Evolutionary conservation across 2,329 filamentous ascomycete genomes (phyloP).

Genomic region (Thermoascus crustaceus): DNA sequence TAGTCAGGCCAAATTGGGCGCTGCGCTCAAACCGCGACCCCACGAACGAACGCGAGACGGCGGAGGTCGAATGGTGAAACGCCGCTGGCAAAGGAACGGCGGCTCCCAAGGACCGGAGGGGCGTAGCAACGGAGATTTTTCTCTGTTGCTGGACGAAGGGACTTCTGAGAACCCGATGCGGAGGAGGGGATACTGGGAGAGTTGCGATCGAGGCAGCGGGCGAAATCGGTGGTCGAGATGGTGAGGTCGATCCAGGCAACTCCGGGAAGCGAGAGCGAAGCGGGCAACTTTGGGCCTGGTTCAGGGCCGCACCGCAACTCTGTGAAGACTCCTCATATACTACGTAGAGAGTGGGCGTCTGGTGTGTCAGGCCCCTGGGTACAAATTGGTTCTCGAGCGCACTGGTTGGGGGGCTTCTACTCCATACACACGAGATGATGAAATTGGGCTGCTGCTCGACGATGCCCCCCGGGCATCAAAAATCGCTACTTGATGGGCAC

Average conservation of each 20-base stretch:
- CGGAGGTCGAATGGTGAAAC: not conserved
- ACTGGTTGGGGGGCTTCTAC: no score
- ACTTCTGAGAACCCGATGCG: not conserved
- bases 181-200: not conserved
- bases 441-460: no score
- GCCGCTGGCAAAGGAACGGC: not conserved
- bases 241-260: not conserved
- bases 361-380: no score
- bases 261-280: not conserved
- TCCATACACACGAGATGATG: no score
- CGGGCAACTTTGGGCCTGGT: no score
- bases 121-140: not conserved
- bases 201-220: not conserved
- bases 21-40: conserved; percentile 1
- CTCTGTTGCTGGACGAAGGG: not conserved
- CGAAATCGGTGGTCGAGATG: not conserved
- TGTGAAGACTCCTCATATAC: no score
- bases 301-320: no score
- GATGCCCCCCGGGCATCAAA: no score
- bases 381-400: no score
- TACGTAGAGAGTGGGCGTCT: no score
- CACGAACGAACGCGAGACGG: not conserved
- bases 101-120: not conserved
- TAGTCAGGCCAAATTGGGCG: not conserved
- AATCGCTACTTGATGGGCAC: no score